phyloP scores from a whole-genome alignment of 1,139 yeast genomes.

The Hansenula lynferdii region DNA sequence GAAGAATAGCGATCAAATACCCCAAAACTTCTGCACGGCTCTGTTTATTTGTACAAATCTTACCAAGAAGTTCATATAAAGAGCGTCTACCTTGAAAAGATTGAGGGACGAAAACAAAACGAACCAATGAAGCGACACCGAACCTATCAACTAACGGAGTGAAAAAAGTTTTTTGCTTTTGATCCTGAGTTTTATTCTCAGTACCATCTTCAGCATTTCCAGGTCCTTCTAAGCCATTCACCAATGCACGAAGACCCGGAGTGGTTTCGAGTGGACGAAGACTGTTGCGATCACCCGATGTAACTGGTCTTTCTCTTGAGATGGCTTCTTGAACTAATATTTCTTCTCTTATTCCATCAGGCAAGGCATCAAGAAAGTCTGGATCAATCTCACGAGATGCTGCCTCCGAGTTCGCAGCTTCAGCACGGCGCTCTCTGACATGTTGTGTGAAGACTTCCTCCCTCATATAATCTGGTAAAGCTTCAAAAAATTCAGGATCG shows the following conservation, averaged over 20 bases:
- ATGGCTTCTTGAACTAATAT: conserved; percentile 64
- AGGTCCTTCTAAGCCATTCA: no score
- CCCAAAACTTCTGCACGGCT: conserved; percentile 76
- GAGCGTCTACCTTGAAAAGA: conserved; percentile 59
- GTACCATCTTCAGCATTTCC: conserved; percentile 19
- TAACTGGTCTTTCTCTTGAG: no score
- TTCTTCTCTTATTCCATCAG: conserved; percentile 69
- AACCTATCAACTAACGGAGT: conserved; percentile 70
- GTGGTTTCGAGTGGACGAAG: no score
- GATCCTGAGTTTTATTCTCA: no score
- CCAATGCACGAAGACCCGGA: no score
- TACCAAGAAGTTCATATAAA: conserved; percentile 62
- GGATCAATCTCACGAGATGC: conserved; percentile 69
- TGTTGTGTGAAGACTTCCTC: conserved; percentile 92
- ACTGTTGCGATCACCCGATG: no score
- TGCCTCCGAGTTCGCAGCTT: conserved; percentile 35
- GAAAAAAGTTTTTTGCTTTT: conserved; percentile 40
- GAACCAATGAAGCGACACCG: conserved; percentile 71
- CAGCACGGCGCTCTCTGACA: conserved; percentile 58
- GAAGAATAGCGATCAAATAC: conserved; percentile 59
- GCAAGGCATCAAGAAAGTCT: conserved; percentile 77
- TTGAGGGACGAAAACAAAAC: conserved; percentile 73
- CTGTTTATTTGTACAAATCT: conserved; percentile 71
- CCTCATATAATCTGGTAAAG: conserved; percentile 88
- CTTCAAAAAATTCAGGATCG: conserved; percentile 87